Evolutionary conservation across 2,329 filamentous ascomycete genomes (phyloP), one percentile per base, ranked within the genome.

Genomic region (Ophiostoma himal-ulmi): DNA sequence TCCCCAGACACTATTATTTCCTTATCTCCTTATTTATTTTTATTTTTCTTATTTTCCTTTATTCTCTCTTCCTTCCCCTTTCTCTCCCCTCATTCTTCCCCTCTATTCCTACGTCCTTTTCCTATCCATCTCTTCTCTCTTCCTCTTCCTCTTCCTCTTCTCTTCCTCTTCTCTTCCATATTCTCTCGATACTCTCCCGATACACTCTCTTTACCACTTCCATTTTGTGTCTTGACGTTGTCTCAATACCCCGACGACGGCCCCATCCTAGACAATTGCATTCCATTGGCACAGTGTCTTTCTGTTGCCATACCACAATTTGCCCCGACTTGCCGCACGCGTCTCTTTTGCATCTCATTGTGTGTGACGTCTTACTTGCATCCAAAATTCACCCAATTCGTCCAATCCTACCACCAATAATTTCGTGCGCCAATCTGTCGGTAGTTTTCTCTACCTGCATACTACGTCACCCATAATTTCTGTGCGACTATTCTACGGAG

Each of bases 1-100:
- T 67, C 65, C 65, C 65, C 65, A 30, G 65, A 67, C n/a, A 39
- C 39, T 8, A 62, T 67, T 48, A 65, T 41, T 22, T 65, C 6
- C n/a, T n/a, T 48, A 8, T 17, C 7, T 44, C 34, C n/a, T 0
- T 39, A n/a, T 3, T 34, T 17, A 41, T 67, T 26, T 17, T 39
- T 39, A n/a, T 39, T 3, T 48, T 41, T 26, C 11, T 48, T 67
- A 37, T 41, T 22, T 65, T 13, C 5, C 26, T 30, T 20, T 44
- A 17, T 30, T 48, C 64, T 11, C 39, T 67, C 37, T 30, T 17
- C 13, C 7, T 17, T 39, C 39, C 36, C 7, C 4, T 44, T 26
- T 39, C 26, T 39, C n/a, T 48, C 39, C 39, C 37, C 26, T 41
- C n/a, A 26, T 34, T 26, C 17, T 44, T 41, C n/a, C 62, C 11